Conservation (phyloP, 805 yeast species). For the Starmera dryadoides region DNA sequence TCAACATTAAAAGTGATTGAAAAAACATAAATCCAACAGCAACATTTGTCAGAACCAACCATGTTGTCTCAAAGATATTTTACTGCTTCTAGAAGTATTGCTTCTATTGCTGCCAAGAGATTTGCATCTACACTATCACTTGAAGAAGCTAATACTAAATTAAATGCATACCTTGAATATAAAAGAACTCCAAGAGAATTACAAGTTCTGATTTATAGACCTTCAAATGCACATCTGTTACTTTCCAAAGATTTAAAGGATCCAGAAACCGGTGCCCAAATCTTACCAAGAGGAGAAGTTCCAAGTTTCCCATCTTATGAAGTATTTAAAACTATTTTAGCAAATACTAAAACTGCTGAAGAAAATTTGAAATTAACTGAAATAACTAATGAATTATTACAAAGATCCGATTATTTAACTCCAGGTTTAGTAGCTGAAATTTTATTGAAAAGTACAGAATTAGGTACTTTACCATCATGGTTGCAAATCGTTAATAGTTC, state of each 20-base stretch:
- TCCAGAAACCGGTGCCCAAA: neutral
- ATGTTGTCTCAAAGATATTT: neutral
- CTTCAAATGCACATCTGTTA: neutral
- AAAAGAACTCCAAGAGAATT: neutral
- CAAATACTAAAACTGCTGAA: neutral
- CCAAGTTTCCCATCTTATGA: neutral
- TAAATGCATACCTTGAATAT: neutral
- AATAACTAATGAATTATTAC: neutral
- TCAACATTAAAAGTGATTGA: too few relatives aligned
- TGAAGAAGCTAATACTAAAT: neutral
- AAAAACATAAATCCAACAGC: too few relatives aligned
- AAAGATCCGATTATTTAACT: neutral
- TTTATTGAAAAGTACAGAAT: neutral
- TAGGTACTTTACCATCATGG: neutral
- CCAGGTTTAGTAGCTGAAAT: neutral
- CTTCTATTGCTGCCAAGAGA: neutral
- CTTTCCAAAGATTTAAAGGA: neutral
- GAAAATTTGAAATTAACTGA: neutral
- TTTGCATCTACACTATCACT: too few relatives aligned
- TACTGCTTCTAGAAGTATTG: neutral
- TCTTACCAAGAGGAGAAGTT: neutral
- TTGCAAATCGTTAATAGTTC: too few relatives aligned
- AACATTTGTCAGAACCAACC: too few relatives aligned
- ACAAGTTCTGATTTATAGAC: neutral
- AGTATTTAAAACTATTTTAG: neutral